Evolutionary conservation across 495 filamentous ascomycete species (phyloP).

Genomic region (Patellaria atrata): DNA sequence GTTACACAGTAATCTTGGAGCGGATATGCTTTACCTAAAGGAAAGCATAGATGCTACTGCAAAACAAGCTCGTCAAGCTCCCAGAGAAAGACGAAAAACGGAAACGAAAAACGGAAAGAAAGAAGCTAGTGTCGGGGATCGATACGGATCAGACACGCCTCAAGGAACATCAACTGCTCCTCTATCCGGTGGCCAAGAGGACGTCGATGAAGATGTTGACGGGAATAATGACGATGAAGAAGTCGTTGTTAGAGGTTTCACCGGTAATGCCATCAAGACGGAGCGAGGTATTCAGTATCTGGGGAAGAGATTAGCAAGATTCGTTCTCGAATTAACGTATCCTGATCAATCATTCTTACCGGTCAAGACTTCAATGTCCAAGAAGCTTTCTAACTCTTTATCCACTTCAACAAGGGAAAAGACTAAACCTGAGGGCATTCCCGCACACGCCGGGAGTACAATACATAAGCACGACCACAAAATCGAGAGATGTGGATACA

Average conservation of each 20-base stretch:
- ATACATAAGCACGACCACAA: slow-evolving; percentile 30
- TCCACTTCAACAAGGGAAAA: slow-evolving; percentile 21
- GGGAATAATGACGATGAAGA: slow-evolving; percentile 66
- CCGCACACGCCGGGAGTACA: slow-evolving; percentile 40
- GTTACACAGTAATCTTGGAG: slow-evolving; percentile 88
- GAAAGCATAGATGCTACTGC: slow-evolving; percentile 85
- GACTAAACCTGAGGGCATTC: slow-evolving; percentile 22
- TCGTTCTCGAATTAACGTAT: slow-evolving; percentile 75
- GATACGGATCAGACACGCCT: background rate
- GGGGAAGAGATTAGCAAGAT: slow-evolving; percentile 87
- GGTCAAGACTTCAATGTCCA: slow-evolving; percentile 36
- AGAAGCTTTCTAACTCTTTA: slow-evolving; percentile 21
- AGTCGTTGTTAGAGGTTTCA: slow-evolving; percentile 86
- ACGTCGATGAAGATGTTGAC: slow-evolving; percentile 31
- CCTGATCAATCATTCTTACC: slow-evolving; percentile 80
- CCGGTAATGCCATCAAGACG: slow-evolving; percentile 77
- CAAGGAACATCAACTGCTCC: slow-evolving; percentile 22
- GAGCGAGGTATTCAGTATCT: slow-evolving; percentile 94
- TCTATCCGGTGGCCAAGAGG: slow-evolving; percentile 29
- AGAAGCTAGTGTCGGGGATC: slow-evolving; percentile 15
- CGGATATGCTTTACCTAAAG: slow-evolving; percentile 94
- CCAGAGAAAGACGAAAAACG: slow-evolving; percentile 39
- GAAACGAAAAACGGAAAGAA: slow-evolving; percentile 22
- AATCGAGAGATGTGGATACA: slow-evolving; percentile 49
- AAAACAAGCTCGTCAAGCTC: slow-evolving; percentile 48